phyloP scores from a whole-genome alignment of 202 grass and related monocot species.

The Carex sylvatica region DNA sequence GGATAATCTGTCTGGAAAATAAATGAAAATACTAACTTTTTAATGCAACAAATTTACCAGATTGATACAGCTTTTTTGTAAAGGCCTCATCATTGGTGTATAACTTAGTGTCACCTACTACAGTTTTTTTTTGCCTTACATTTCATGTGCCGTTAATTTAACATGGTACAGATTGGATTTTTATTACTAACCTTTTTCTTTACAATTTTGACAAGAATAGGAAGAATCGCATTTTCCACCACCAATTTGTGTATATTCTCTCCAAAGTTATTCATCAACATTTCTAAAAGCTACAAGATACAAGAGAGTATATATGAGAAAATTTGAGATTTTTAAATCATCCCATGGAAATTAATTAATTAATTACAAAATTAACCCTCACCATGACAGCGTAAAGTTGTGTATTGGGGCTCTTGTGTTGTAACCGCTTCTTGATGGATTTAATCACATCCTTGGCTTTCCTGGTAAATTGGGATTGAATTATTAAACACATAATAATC shows the following conservation, averaged over 20 bases:
- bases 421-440: slow-evolving; percentile 70
- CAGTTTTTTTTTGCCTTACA: not conserved
- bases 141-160: not conserved
- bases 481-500: not conserved
- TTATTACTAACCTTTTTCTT: slow-evolving; percentile 82
- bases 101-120: not conserved
- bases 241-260: slow-evolving; percentile 83
- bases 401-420: slow-evolving; percentile 60
- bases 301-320: slow-evolving; percentile 18
- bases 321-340: slow-evolving; percentile 1
- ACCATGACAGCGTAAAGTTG: slow-evolving; percentile 92
- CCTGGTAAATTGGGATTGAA: slow-evolving; percentile 44
- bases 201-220: slow-evolving; percentile 89
- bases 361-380: slow-evolving; percentile 28
- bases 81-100: not conserved
- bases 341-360: not conserved
- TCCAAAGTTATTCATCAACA: slow-evolving; percentile 95
- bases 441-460: slow-evolving; percentile 92
- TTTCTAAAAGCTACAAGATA: slow-evolving; percentile 82
- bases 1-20: slow-evolving; percentile 74
- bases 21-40: slow-evolving; percentile 1
- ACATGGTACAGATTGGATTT: not conserved
- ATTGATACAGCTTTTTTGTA: slow-evolving; percentile 6
- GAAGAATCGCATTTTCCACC: slow-evolving; percentile 78
- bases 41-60: not conserved